A percentile compares a stretch with the other conserved stretches of the same genome.
phyloP scores from a whole-genome alignment of 257 asterid genomes.

The Fraxinus cuspidata region DNA sequence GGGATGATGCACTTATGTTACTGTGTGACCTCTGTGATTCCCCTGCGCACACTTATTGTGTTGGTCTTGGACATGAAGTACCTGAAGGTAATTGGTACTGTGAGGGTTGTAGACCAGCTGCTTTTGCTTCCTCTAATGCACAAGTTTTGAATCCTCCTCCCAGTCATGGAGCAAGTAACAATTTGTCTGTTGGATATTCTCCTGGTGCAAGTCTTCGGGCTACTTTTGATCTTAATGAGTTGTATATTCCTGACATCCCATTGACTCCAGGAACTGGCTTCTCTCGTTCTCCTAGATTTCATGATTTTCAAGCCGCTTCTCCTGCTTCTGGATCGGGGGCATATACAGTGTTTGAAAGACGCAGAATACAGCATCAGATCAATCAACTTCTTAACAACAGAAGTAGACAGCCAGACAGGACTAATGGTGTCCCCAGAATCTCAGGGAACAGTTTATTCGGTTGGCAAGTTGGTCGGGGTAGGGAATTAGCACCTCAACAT shows the following conservation, averaged over 20 bases:
- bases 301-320: conserved; percentile 53
- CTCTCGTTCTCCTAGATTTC: conserved; percentile 47
- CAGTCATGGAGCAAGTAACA: conserved; percentile 37
- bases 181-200: conserved; percentile 46
- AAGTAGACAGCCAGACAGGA: conserved; percentile 49
- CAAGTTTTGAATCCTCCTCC: conserved; percentile 18
- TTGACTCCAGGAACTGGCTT: conserved; percentile 43
- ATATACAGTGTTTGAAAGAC: conserved; percentile 60
- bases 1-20: conserved; percentile 88
- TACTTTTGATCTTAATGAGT: conserved; percentile 62
- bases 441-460: conserved; percentile 44
- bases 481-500: conserved; percentile 41
- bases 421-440: conserved; percentile 27
- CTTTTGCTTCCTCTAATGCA: conserved; percentile 51
- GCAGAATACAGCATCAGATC: conserved; percentile 73
- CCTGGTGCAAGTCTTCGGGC: conserved; percentile 49
- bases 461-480: conserved; percentile 44
- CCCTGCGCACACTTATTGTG: conserved; percentile 90
- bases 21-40: conserved; percentile 93
- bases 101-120: conserved; percentile 85
- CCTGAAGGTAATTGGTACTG: conserved; percentile 99
- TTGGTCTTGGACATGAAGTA: conserved; percentile 83
- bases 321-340: conserved; percentile 61
- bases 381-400: conserved; percentile 51
- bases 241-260: conserved; percentile 75